Evolutionary conservation across 2,329 filamentous ascomycete species (phyloP).

Genomic region (Hypoxylon sp.): DNA sequence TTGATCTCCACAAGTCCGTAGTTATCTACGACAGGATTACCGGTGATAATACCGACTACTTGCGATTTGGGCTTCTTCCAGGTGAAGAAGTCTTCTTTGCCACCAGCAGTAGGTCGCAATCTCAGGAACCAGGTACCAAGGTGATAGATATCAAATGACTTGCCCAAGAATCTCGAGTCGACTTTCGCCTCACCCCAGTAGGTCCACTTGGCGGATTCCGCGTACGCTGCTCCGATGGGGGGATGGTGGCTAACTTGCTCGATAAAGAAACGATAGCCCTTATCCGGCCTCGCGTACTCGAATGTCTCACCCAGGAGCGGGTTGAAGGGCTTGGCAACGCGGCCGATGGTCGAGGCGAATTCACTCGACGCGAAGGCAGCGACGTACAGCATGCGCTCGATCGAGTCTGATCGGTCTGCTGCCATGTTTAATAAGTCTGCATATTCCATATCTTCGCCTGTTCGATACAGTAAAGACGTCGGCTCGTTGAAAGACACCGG

Average conservation of each 20-base stretch:
- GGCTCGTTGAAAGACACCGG: slow-evolving; percentile 99
- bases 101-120: slow-evolving; percentile 79
- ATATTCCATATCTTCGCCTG: slow-evolving; percentile 98
- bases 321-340: slow-evolving; percentile 98
- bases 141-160: slow-evolving; percentile 96
- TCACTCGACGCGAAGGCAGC: slow-evolving; percentile 96
- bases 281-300: slow-evolving; percentile 94
- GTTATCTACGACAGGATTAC: slow-evolving; percentile 96
- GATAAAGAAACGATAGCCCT: slow-evolving; percentile 97
- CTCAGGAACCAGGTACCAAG: slow-evolving; percentile 97
- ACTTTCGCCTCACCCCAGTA: slow-evolving; percentile 97
- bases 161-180: slow-evolving; percentile 96
- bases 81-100: slow-evolving; percentile 89
- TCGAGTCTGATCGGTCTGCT: slow-evolving; percentile 85
- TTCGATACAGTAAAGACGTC: slow-evolving; percentile 92
- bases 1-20: slow-evolving; percentile 97
- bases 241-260: slow-evolving; percentile 99
- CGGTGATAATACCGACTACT: slow-evolving; percentile 98
- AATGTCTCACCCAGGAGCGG: slow-evolving; percentile 96
- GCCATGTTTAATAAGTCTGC: slow-evolving; percentile 91
- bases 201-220: slow-evolving; percentile 93
- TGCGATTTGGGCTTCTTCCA: slow-evolving; percentile 99
- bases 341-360: slow-evolving; percentile 95
- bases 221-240: slow-evolving; percentile 91
- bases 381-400: slow-evolving; percentile 93